These are phyloP conservation scores for Tricholomella constricta DNA, from an alignment of 768 basidiomycete genomes.

Conservation along the genomic window DNA sequence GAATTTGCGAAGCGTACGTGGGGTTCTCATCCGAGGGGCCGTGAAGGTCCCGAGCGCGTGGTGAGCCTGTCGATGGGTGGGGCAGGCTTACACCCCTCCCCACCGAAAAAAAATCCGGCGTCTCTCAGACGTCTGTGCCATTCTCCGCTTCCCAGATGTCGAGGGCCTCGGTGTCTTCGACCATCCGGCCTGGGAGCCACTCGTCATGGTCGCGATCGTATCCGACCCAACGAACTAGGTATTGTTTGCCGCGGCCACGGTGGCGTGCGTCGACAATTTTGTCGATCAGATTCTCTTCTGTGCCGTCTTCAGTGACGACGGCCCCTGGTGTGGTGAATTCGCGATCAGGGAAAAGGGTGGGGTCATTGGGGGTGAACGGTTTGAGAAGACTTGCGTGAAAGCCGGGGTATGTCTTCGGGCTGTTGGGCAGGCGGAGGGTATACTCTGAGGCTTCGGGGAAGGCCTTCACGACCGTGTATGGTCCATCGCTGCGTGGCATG, in stretches of 20 bases:
- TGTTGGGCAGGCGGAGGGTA: slow-evolving; percentile 9
- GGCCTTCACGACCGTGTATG: slow-evolving; percentile 19
- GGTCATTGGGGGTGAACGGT: slow-evolving; percentile 5
- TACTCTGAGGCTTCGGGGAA: slow-evolving; percentile 7
- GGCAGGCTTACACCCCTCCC: slow-evolving; percentile 16
- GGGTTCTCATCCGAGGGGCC: no score
- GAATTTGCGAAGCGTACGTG: no score
- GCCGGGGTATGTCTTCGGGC: neutral
- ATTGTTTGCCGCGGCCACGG: slow-evolving; percentile 24
- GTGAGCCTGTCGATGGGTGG: no score
- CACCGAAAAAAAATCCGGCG: neutral
- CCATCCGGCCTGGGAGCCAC: slow-evolving; percentile 26
- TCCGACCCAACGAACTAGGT: slow-evolving; percentile 31
- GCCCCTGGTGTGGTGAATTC: slow-evolving; percentile 17
- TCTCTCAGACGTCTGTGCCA: neutral
- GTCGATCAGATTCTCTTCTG: slow-evolving; percentile 26
- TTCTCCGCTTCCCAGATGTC: slow-evolving; percentile 17
- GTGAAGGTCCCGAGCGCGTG: no score
- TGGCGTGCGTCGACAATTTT: slow-evolving; percentile 26
- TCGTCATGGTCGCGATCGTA: slow-evolving; percentile 23
- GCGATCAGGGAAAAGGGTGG: slow-evolving; percentile 29
- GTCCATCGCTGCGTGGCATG: slow-evolving; percentile 38
- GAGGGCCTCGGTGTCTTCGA: slow-evolving; percentile 22
- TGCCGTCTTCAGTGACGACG: slow-evolving; percentile 24
- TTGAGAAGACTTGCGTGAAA: neutral